Evolutionary conservation across 768 basidiomycete species (phyloP).

Genomic region (Omphalotus guepiniiformis): DNA sequence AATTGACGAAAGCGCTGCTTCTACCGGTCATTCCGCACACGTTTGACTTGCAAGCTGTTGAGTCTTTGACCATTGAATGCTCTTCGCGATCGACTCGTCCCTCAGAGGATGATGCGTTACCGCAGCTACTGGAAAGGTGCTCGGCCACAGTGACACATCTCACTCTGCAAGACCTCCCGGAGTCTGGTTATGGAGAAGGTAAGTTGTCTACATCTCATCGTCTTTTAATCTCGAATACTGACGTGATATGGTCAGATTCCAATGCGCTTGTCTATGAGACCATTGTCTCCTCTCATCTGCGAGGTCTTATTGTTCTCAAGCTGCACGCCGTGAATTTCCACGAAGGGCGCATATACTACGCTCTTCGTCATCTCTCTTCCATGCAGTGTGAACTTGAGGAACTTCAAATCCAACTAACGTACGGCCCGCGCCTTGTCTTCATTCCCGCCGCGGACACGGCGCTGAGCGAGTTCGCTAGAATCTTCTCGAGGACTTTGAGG

Average conservation of each 20-base stretch:
- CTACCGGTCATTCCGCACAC: no score
- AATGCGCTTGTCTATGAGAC: neutral
- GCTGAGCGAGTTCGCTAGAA: neutral
- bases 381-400: neutral
- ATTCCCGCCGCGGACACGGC: neutral
- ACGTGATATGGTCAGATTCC: no score
- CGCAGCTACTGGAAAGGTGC: no score
- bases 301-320: neutral
- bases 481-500: no score
- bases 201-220: neutral
- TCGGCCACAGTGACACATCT: neutral
- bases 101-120: no score
- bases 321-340: neutral
- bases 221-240: neutral
- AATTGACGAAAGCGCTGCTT: no score
- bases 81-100: no score
- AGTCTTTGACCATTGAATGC: no score
- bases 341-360: neutral
- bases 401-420: neutral
- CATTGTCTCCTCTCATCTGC: neutral
- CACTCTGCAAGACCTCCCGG: neutral
- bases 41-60: no score
- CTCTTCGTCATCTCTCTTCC: neutral
- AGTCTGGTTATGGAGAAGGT: neutral
- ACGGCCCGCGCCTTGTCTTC: slow-evolving; percentile 1